Conservation (phyloP, 2,329 filamentous ascomycete genomes). For the Microthyrium microscopicum region DNA sequence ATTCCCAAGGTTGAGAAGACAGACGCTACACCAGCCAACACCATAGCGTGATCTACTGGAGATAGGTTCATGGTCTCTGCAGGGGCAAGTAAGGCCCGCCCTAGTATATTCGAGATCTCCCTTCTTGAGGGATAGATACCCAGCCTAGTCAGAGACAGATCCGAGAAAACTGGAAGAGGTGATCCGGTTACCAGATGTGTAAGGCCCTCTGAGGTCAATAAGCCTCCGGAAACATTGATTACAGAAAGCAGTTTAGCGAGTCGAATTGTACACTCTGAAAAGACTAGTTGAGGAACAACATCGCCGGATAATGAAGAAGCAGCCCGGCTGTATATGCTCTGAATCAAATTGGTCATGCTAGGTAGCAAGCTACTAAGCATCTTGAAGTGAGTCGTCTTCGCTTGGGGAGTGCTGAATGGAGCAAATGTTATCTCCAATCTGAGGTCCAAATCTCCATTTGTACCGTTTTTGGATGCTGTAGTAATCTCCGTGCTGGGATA, state of each 20-base stretch:
- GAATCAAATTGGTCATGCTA: slow-evolving; percentile 57
- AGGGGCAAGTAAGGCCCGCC: slow-evolving; percentile 50
- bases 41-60: slow-evolving; percentile 57
- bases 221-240: slow-evolving; percentile 48
- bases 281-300: slow-evolving; percentile 51
- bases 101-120: slow-evolving; percentile 45
- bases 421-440: too few species aligned
- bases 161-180: slow-evolving; percentile 20
- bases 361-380: slow-evolving; percentile 44
- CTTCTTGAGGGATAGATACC: slow-evolving; percentile 31
- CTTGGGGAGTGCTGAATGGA: not conserved
- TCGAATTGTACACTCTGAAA: slow-evolving; percentile 57
- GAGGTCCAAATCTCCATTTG: not conserved
- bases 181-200: slow-evolving; percentile 23
- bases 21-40: slow-evolving; percentile 74
- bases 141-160: slow-evolving; percentile 20
- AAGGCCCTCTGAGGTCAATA: slow-evolving; percentile 42
- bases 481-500: slow-evolving; percentile 34
- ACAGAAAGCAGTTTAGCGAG: slow-evolving; percentile 54
- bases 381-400: slow-evolving; percentile 20
- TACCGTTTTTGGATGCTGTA: slow-evolving; percentile 16
- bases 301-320: slow-evolving; percentile 46
- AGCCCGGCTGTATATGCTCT: slow-evolving; percentile 56
- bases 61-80: slow-evolving; percentile 44
- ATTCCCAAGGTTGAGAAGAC: slow-evolving; percentile 66